Evolutionary conservation across 2,329 filamentous ascomycete genomes (phyloP).

Genomic region (Capronia epimyces): DNA sequence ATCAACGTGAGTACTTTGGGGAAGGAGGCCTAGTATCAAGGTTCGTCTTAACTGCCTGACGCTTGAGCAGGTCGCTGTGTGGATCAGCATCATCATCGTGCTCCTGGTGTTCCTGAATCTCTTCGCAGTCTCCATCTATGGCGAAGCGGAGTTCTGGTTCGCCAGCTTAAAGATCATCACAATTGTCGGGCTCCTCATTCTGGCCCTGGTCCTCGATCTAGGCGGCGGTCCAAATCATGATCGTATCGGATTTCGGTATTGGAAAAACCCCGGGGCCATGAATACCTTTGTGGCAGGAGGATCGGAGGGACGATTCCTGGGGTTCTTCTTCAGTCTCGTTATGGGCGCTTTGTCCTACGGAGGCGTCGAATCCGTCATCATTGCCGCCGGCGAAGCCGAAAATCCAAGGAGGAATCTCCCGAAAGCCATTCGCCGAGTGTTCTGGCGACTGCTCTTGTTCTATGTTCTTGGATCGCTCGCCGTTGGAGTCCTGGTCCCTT

Average conservation of each 20-base stretch:
- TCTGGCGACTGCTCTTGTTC: conserved; percentile 53
- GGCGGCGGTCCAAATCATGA: conserved; percentile 61
- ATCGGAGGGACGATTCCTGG: conserved; percentile 48
- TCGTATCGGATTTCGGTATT: conserved; percentile 61
- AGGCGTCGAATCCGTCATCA: conserved; percentile 48
- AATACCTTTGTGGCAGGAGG: conserved; percentile 26
- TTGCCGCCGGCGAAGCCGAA: conserved; percentile 52
- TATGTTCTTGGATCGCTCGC: conserved; percentile 41
- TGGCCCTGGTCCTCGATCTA: conserved; percentile 57
- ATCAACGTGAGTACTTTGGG: too few species aligned
- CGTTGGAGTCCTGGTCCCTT: conserved; percentile 52
- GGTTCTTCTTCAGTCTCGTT: conserved; percentile 46
- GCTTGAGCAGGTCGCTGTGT: conserved; percentile 29
- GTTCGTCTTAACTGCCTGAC: too few species aligned
- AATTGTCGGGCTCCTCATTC: conserved; percentile 60
- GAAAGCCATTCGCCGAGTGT: conserved; percentile 51
- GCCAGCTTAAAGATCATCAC: conserved; percentile 63
- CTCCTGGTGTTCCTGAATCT: conserved; percentile 56
- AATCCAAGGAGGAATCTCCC: conserved; percentile 52
- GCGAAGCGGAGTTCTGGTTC: conserved; percentile 58
- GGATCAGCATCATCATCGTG: conserved; percentile 23
- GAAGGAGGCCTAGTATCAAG: too few species aligned
- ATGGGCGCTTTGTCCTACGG: conserved; percentile 37
- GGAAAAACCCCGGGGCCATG: conserved; percentile 61
- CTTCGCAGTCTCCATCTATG: conserved; percentile 63